A percentile compares a stretch with the other conserved stretches of the same genome.
Evolutionary conservation across 2,329 filamentous ascomycete genomes (phyloP).

Genomic region (Xylariaceae sp.): DNA sequence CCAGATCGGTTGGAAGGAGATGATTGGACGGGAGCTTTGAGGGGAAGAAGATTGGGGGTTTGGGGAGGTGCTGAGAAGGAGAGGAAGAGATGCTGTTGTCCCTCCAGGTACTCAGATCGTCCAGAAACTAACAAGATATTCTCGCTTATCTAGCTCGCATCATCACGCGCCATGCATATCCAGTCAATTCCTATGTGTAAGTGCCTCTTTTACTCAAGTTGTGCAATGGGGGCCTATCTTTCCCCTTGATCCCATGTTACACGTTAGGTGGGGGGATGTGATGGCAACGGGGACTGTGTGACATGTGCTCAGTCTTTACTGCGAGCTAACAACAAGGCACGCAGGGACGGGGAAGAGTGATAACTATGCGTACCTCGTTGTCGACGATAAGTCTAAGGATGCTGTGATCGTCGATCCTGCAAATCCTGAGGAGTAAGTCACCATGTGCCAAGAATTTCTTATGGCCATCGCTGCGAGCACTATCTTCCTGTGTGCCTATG

Average conservation of each 20-base stretch:
- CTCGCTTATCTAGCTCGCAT: constrained; percentile 38
- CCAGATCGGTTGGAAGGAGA: constrained; percentile 2
- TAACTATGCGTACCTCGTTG: constrained; percentile 85
- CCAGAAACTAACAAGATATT: constrained; percentile 13
- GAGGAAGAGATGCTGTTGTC: constrained; percentile 1
- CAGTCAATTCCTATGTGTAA: constrained; percentile 88
- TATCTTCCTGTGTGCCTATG: not conserved
- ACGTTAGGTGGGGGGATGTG: no score
- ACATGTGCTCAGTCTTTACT: no score
- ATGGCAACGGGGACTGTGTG: no score
- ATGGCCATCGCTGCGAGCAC: not conserved
- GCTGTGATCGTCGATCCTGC: constrained; percentile 82
- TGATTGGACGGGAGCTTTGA: not conserved
- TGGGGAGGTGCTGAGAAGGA: not conserved
- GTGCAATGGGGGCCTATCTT: constrained; percentile 8
- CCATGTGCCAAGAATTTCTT: not conserved
- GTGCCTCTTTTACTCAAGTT: constrained; percentile 41
- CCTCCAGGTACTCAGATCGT: constrained; percentile 11
- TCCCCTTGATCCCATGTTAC: no score
- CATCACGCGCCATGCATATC: constrained; percentile 74
- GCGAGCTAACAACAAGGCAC: constrained; percentile 10
- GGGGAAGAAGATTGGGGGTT: not conserved
- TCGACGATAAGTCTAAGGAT: constrained; percentile 79
- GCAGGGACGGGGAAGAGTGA: constrained; percentile 77
- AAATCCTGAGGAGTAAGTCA: constrained; percentile 73